Base-by-base conservation (phyloP, 2,329 filamentous ascomycete species). In the Cordyceps javanica region DNA sequence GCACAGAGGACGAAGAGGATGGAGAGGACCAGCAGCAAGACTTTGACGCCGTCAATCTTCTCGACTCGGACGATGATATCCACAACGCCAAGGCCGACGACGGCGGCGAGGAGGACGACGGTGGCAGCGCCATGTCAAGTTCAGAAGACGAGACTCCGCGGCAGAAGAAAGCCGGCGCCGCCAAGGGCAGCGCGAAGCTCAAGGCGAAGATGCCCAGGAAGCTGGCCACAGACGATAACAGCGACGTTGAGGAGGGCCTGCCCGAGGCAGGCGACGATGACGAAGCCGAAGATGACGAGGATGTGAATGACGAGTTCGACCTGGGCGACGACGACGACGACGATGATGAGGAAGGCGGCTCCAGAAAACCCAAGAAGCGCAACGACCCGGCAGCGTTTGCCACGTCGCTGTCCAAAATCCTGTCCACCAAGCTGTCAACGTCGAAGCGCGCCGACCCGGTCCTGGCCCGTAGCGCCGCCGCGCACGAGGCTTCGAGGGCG, bases 371-470 rank as follows among this genome's bases (percentile, higher is more conserved):
- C 38, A 88, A 85, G 67, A 97, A 97, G 75, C 88, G 92, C 68
- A 96, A 96, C 74, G 93, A 99, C 72, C 92, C 94, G 3, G 78
- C 82, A 62, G 91, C 90, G 54, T 97, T 99, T 72, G 90, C 93
- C 25, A 96, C 88, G 1, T 96, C 91, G 52, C 91, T 99, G 66
- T 88, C 89, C 64, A 96, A 94, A 73, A 97, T 99, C 69, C 81
- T 99, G 45, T 86, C 86, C 57, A 93, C 91, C 51, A 97, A 97
- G 74, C 80, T 97, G 10, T 88, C 91, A 2, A 85, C 83, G 8
- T 82, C 88, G 32, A 91, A 91, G 69, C 88, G 92, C 25, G 81
- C 86, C 56, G 94, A 99, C 69, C 94, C 94, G 0, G 90, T 99
- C n/a, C 81, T 99, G 3, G 87, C 92, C 6, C 88, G 94, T 66